phyloP scores from a whole-genome alignment of 208 protist species.

The Crithidia thermophila region DNA sequence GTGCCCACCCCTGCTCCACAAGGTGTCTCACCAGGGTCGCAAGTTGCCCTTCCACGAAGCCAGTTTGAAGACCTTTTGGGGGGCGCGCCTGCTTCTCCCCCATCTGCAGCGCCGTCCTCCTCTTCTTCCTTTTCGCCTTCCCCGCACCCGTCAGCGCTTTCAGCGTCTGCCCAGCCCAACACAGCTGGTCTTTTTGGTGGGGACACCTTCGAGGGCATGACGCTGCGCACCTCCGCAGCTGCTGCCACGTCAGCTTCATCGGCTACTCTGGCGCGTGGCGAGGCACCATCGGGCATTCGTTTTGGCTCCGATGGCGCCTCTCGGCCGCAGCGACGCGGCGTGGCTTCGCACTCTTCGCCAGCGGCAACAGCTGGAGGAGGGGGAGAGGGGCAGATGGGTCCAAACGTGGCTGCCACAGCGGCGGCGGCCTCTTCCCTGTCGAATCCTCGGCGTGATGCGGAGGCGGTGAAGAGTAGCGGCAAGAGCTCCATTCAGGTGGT shows the following conservation, averaged over 20 bases:
- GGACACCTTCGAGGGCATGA: conserved; percentile 13
- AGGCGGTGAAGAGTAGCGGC: too few relatives aligned
- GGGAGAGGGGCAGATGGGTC: neutral
- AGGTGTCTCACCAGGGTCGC: too few relatives aligned
- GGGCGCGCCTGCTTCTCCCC: neutral
- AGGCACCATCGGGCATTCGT: too few relatives aligned
- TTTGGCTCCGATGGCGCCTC: neutral
- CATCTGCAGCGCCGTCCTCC: neutral
- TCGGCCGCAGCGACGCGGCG: conserved; percentile 11
- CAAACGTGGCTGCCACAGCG: too few relatives aligned
- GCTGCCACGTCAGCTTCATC: neutral
- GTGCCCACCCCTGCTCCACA: too few relatives aligned
- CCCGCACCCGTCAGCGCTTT: too few relatives aligned
- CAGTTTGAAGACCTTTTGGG: conserved; percentile 1
- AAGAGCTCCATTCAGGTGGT: neutral
- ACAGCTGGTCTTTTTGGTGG: too few relatives aligned
- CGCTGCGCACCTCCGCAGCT: neutral
- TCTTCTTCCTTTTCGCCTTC: too few relatives aligned
- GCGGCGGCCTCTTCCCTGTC: too few relatives aligned
- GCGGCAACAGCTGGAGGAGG: conserved; percentile 2
- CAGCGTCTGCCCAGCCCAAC: too few relatives aligned
- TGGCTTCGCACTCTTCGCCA: too few relatives aligned
- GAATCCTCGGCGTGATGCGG: too few relatives aligned
- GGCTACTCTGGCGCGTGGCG: neutral
- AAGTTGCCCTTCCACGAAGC: neutral